Base-by-base conservation (phyloP, 345 rosid genomes). In the Salix suchowensis region DNA sequence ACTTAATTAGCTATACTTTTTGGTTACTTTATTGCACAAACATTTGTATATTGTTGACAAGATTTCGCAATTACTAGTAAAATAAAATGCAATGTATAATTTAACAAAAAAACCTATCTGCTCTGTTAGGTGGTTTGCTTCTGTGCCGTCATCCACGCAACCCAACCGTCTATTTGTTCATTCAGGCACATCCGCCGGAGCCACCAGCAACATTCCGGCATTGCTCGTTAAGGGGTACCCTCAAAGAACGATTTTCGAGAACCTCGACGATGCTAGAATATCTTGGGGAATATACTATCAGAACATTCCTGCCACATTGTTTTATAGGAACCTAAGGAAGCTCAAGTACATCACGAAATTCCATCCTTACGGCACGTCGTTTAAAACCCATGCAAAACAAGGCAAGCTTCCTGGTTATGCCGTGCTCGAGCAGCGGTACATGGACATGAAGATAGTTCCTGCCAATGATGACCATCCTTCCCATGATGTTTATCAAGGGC, bases 401-500 rank as follows among this genome's bases (percentile, higher is more conserved):
- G 98, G 97, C 6, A 91, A 88, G 76, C 87, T 95, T 24, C 96
- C 96, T 21, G 77, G 76, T 4, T 95, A 95, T 74, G 75, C 77
- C 54, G 94, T 93, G 80, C 81, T 94, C 70, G 98, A 94, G 87
- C 98, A 94, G 88, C 89, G 94, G 75, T 94, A 92, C 89, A 42
- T 74, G 86, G 98, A 94, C 75, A 36, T 83, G 1, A 83, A 82
- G 78, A 0, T 8, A 0, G 81, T 77, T 34, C 97, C 97, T 0
- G 97, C 93, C 69, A 90, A 74, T 42, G 97, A 93, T 40, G 97
- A 95, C 67, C 98, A 95, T 74, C 97, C 98, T 2, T 93, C 98
- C 13, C 98, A 95, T 81, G 97, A 95, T 67, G 97, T 93, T 36
- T 90, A 89, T 74, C 89, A 87, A 48, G 98, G 98, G 44, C 95